phyloP scores from a whole-genome alignment of 2,329 filamentous ascomycete species.

The Elsinoe arachidis region DNA sequence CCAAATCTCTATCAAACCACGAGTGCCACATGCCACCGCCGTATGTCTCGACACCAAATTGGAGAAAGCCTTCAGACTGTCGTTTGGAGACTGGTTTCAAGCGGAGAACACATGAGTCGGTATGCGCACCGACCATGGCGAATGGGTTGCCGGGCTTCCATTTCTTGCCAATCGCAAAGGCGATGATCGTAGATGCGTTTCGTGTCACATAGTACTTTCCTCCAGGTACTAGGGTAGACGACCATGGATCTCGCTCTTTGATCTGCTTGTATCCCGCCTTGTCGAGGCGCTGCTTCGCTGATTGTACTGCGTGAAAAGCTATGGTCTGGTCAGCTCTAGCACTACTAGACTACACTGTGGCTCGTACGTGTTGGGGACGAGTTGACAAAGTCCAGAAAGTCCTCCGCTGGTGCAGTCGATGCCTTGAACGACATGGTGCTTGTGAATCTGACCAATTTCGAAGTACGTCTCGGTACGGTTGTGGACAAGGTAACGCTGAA shows the following conservation, averaged over 20 bases:
- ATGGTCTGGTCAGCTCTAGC: slow-evolving; percentile 12
- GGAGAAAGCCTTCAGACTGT: slow-evolving; percentile 74
- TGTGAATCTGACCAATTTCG: not conserved
- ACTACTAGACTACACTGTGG: not conserved
- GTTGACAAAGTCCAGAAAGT: slow-evolving; percentile 91
- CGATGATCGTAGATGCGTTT: slow-evolving; percentile 84
- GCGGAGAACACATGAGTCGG: slow-evolving; percentile 84
- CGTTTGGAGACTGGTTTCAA: slow-evolving; percentile 94
- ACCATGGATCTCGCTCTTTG: slow-evolving; percentile 86
- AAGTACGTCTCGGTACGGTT: not conserved
- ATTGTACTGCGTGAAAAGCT: slow-evolving; percentile 92
- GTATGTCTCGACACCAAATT: slow-evolving; percentile 94
- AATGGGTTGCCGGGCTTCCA: slow-evolving; percentile 90
- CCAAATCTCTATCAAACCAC: slow-evolving; percentile 93
- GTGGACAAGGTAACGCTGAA: not conserved
- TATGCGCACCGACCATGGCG: slow-evolving; percentile 89
- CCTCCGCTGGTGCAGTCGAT: slow-evolving; percentile 50
- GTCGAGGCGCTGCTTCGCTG: slow-evolving; percentile 64
- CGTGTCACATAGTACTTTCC: slow-evolving; percentile 96
- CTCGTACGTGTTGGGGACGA: slow-evolving; percentile 79
- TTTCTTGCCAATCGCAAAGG: slow-evolving; percentile 81
- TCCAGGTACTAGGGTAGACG: slow-evolving; percentile 66
- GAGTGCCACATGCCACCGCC: slow-evolving; percentile 96
- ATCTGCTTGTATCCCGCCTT: slow-evolving; percentile 81
- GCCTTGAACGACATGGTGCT: slow-evolving; percentile 28